These are phyloP conservation scores for Aspergillus alliaceus DNA, from an alignment of 2,329 filamentous ascomycete genomes.

Conservation along the genomic window DNA sequence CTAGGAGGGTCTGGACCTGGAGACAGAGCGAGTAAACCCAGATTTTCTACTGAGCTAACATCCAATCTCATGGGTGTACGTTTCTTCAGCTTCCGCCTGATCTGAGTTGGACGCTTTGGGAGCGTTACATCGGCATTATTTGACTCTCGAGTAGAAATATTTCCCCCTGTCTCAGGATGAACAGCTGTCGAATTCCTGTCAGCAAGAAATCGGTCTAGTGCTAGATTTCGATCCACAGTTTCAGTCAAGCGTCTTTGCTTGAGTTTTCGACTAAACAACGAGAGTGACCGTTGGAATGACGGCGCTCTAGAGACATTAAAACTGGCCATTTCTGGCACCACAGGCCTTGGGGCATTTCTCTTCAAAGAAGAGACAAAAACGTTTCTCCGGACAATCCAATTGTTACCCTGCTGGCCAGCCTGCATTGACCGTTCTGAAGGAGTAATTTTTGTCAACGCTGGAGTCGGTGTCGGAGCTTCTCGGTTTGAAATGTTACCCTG, in stretches of 20 bases:
- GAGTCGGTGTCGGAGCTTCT: not conserved
- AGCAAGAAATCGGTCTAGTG: slow-evolving; percentile 39
- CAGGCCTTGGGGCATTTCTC: slow-evolving; percentile 36
- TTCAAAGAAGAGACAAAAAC: slow-evolving; percentile 38
- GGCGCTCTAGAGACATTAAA: slow-evolving; percentile 16
- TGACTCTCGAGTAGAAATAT: not conserved
- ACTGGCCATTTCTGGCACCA: slow-evolving; percentile 30
- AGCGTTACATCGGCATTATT: slow-evolving; percentile 10
- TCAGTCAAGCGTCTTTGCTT: slow-evolving; percentile 18
- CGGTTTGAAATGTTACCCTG: not conserved
- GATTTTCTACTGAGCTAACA: slow-evolving; percentile 45
- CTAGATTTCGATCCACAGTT: slow-evolving; percentile 24
- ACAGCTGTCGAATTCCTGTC: slow-evolving; percentile 12
- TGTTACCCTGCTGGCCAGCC: slow-evolving; percentile 23
- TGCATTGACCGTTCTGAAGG: slow-evolving; percentile 5
- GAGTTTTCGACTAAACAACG: slow-evolving; percentile 32
- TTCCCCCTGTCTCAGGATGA: not conserved
- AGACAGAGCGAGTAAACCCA: slow-evolving; percentile 38
- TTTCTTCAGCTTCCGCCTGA: slow-evolving; percentile 34
- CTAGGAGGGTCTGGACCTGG: slow-evolving; percentile 13
- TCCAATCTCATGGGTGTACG: slow-evolving; percentile 47
- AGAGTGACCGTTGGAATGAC: slow-evolving; percentile 33
- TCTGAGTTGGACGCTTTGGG: slow-evolving; percentile 4
- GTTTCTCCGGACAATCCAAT: slow-evolving; percentile 37
- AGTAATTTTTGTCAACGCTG: not conserved